Evolutionary conservation across 208 protist species (phyloP), one percentile per base, ranked within the genome.

Genomic region (Crithidia fasciculata): DNA sequence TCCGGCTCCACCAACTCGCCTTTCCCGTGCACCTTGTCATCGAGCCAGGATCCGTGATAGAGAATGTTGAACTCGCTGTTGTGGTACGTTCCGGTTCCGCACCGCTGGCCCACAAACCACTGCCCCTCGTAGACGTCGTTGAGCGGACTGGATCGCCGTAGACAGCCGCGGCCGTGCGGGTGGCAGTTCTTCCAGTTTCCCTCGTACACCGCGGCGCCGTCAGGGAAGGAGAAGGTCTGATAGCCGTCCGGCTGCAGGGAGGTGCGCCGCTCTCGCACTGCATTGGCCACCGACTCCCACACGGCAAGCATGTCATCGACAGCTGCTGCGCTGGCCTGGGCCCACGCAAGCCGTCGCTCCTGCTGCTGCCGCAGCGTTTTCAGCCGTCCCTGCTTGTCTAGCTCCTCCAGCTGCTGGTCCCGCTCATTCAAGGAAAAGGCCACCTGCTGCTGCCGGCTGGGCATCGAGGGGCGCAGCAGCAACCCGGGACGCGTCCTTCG

Each of bases 101-200:
- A 89, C 53, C 88, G 89, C 66, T 92, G 77, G 2, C 92, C 92
- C 8, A 85, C 66, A 66, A 93, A 89, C 93, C 95, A 98, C 65
- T 93, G 80, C 49, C 95, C 95, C 63, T 97, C 93, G 75, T 97
- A 97, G 13, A 95, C 40, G 61, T 93, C 88, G 65, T 87, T 86
- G 13, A 80, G 59, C 43, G 61, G 80, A 19, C 74, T 54, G 15
- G 74, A 80, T 10, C 89, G 85, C 2, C 81, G 80, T 64, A 94
- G 57, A 45, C 65, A 81, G 19, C 96, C 95, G 15, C 82, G 90
- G 54, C 95, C 95, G 82, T 97, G 89, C 78, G 93, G 84, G 44
- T 75, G 73, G 75, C 84, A 85, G 72, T 93, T 91, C 68, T 95
- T 94, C 93, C 95, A 98, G 64, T 89, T 71, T 8, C 95, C 95